These are phyloP conservation scores for Agaricus blazei DNA, from an alignment of 768 basidiomycete genomes.

Conservation along the genomic window DNA sequence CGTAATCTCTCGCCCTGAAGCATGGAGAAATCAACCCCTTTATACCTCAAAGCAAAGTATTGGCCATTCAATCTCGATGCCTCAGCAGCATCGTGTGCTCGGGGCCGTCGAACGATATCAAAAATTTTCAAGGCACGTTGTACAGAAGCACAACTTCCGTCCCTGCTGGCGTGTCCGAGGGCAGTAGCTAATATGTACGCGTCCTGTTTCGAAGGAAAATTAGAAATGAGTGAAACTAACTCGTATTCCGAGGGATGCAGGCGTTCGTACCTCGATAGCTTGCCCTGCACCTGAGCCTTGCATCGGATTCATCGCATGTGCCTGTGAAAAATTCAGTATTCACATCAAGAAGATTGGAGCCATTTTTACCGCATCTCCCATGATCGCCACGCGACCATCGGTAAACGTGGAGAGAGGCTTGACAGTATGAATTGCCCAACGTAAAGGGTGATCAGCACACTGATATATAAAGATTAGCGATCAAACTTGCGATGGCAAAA, in stretches of 20 bases:
- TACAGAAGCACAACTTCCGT: slow-evolving; percentile 29
- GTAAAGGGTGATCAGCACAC: slow-evolving; percentile 47
- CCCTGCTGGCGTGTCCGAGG: slow-evolving; percentile 40
- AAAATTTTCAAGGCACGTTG: slow-evolving; percentile 36
- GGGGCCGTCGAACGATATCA: slow-evolving; percentile 46
- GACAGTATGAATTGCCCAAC: slow-evolving; percentile 63
- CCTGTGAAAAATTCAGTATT: slow-evolving; percentile 22
- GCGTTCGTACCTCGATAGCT: slow-evolving; percentile 43
- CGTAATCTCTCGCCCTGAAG: slow-evolving; percentile 22
- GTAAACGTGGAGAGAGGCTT: slow-evolving; percentile 46
- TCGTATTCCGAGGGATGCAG: neutral
- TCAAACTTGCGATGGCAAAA: neutral
- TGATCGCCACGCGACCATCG: slow-evolving; percentile 41
- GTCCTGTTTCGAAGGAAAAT: slow-evolving; percentile 33
- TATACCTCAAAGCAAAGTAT: slow-evolving; percentile 33
- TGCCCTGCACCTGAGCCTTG: slow-evolving; percentile 57
- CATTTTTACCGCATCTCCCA: slow-evolving; percentile 45
- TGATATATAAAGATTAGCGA: slow-evolving; percentile 18
- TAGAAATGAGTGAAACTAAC: slow-evolving; percentile 20
- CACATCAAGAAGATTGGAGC: slow-evolving; percentile 1
- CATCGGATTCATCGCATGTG: slow-evolving; percentile 51
- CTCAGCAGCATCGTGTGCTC: slow-evolving; percentile 32
- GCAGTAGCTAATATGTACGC: slow-evolving; percentile 40
- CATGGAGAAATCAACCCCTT: slow-evolving; percentile 24
- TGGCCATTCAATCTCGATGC: slow-evolving; percentile 35